These are phyloP conservation scores for Serendipita sp. DNA, from an alignment of 768 basidiomycete genomes.

Conservation along the genomic window DNA sequence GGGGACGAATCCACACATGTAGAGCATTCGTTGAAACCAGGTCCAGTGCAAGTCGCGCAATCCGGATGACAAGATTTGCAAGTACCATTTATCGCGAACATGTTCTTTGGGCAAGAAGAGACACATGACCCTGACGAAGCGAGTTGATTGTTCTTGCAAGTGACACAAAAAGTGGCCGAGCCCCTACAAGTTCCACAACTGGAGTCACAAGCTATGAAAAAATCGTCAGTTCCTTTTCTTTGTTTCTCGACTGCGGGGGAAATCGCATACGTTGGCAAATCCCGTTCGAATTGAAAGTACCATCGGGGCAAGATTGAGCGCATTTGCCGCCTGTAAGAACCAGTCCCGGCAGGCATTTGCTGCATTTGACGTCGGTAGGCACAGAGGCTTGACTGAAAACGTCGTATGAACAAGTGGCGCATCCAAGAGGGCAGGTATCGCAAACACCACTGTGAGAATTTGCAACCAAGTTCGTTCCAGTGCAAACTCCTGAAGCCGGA, in stretches of 20 bases:
- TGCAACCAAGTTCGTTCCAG: slow-evolving; percentile 50
- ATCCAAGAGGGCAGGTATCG: slow-evolving; percentile 70
- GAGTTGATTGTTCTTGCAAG: slow-evolving; percentile 49
- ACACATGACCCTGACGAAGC: slow-evolving; percentile 63
- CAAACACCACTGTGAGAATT: slow-evolving; percentile 74
- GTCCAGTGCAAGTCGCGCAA: slow-evolving; percentile 68
- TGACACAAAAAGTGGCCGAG: slow-evolving; percentile 51
- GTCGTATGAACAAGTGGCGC: slow-evolving; percentile 59
- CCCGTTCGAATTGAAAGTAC: slow-evolving; percentile 51
- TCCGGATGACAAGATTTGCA: slow-evolving; percentile 75
- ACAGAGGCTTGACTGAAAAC: slow-evolving; percentile 56
- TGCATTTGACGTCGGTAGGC: slow-evolving; percentile 50
- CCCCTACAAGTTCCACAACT: slow-evolving; percentile 59
- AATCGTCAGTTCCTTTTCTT: background rate
- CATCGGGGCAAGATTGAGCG: slow-evolving; percentile 50
- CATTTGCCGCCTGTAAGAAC: slow-evolving; percentile 58
- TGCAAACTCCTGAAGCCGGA: slow-evolving; percentile 42
- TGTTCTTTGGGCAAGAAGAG: slow-evolving; percentile 53
- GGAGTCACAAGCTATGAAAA: slow-evolving; percentile 44
- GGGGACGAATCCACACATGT: slow-evolving; percentile 52
- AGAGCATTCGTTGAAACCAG: slow-evolving; percentile 62
- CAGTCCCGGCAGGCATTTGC: slow-evolving; percentile 60
- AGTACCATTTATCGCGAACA: slow-evolving; percentile 45
- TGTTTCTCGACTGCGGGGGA: background rate
- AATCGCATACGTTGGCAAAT: slow-evolving; percentile 52